phyloP scores from a whole-genome alignment of 1,284 basidiomycete species.

The Marasmius tenuissimus region DNA sequence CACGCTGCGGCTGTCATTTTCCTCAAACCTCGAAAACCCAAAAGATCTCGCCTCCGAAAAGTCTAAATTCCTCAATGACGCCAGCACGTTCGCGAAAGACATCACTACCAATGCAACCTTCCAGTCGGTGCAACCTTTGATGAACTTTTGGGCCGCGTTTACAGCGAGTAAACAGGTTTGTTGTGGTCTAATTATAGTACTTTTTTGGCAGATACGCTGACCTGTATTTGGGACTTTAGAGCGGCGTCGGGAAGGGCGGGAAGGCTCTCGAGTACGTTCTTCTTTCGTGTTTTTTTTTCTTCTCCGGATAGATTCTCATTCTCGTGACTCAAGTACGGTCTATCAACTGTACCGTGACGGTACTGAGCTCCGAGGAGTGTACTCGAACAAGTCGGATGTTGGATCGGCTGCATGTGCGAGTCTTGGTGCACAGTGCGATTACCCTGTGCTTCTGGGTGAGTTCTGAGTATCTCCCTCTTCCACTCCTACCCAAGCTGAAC shows the following conservation, averaged over 20 bases:
- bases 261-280: conserved; percentile 60
- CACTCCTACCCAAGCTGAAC: background rate
- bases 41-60: conserved; percentile 48
- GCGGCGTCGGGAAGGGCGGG: conserved; percentile 73
- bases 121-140: conserved; percentile 69
- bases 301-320: no score
- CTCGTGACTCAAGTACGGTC: conserved; percentile 50
- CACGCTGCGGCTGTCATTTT: no score
- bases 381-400: conserved; percentile 64
- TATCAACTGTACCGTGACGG: conserved; percentile 82
- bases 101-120: conserved; percentile 77
- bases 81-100: conserved; percentile 63
- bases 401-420: conserved; percentile 70
- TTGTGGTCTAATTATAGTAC: background rate
- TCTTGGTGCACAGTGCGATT: conserved; percentile 70
- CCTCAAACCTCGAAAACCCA: no score
- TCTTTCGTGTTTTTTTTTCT: background rate
- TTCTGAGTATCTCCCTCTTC: conserved; percentile 5
- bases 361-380: conserved; percentile 78
- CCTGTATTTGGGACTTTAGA: conserved; percentile 40
- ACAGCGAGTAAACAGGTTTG: conserved; percentile 67
- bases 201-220: background rate
- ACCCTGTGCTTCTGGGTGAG: conserved; percentile 74
- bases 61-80: conserved; percentile 70
- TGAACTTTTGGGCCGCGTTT: conserved; percentile 86